Evolutionary conservation across 2,329 filamentous ascomycete genomes (phyloP).

Genomic region (Zasmidium cellare): DNA sequence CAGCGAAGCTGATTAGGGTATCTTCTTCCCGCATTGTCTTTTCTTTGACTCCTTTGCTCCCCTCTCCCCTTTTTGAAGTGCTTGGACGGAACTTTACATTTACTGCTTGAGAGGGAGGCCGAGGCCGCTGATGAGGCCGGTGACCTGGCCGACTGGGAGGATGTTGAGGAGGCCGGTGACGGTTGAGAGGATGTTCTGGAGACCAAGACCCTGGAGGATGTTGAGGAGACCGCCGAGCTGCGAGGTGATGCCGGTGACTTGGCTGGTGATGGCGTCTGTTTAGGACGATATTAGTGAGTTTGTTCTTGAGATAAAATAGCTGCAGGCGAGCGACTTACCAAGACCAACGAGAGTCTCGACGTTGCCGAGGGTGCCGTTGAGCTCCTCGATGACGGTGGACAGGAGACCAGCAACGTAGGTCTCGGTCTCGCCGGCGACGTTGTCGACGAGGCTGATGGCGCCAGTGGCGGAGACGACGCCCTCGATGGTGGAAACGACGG

Average conservation of each 20-base stretch:
- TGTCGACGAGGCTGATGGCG: not conserved
- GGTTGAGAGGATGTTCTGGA: constrained; percentile 15
- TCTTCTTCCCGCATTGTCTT: not conserved
- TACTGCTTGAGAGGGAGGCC: constrained; percentile 4
- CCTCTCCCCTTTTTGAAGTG: not conserved
- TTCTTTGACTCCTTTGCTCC: not conserved
- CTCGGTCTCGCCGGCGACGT: constrained; percentile 4
- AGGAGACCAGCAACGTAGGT: constrained; percentile 8
- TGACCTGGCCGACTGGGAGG: constrained; percentile 3
- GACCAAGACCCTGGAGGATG: constrained; percentile 11
- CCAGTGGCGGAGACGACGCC: not conserved
- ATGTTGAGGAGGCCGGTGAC: constrained; percentile 13
- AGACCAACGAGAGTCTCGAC: constrained; percentile 12
- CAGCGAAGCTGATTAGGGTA: not conserved
- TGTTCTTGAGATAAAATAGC: not conserved
- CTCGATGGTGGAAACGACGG: not conserved
- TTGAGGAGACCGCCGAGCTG: constrained; percentile 13
- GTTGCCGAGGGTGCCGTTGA: constrained; percentile 12
- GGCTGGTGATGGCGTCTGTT: constrained; percentile 10
- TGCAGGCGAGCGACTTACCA: constrained; percentile 9
- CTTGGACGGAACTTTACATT: not conserved
- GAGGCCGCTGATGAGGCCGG: not conserved
- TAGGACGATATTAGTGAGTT: not conserved
- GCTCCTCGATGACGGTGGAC: constrained; percentile 12
- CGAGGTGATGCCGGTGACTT: constrained; percentile 7